phyloP scores from a whole-genome alignment of 192 early-diverging fungal species.

The Coemansia sp. region DNA sequence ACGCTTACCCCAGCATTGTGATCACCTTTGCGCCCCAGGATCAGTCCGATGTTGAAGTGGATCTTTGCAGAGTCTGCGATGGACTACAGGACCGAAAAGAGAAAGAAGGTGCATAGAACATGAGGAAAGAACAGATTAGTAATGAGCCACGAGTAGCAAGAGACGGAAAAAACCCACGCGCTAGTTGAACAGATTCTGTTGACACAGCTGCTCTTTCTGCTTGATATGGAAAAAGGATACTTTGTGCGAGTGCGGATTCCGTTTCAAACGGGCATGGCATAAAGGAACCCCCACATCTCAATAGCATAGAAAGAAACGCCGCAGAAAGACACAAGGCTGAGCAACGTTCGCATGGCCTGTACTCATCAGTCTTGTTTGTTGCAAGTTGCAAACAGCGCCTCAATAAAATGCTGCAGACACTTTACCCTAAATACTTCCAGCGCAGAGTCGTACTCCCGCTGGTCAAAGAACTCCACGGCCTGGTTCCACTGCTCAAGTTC shows the following conservation, averaged over 20 bases:
- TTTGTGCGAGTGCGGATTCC: neutral
- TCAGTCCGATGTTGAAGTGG: slow-evolving; percentile 93
- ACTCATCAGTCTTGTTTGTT: no score
- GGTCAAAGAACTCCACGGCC: slow-evolving; percentile 74
- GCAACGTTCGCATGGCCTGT: no score
- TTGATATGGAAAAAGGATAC: neutral
- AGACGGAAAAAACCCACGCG: neutral
- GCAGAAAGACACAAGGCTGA: slow-evolving; percentile 4
- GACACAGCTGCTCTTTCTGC: neutral
- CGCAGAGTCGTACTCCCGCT: slow-evolving; percentile 66
- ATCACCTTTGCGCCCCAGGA: slow-evolving; percentile 71
- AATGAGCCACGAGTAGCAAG: neutral
- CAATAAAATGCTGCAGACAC: neutral
- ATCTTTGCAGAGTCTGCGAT: slow-evolving; percentile 92
- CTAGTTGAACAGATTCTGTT: neutral
- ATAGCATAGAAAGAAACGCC: neutral
- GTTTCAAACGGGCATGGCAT: neutral
- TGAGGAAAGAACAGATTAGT: slow-evolving; percentile 9
- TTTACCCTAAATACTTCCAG: slow-evolving; percentile 70
- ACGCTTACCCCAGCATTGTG: slow-evolving; percentile 79
- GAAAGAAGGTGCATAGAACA: slow-evolving; percentile 2
- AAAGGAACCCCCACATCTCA: neutral
- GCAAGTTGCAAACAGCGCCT: no score
- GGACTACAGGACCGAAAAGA: slow-evolving; percentile 19
- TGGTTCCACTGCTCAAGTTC: slow-evolving; percentile 84